Conservation (phyloP, 1,284 basidiomycete species). For the Boletus semigastroideus region DNA sequence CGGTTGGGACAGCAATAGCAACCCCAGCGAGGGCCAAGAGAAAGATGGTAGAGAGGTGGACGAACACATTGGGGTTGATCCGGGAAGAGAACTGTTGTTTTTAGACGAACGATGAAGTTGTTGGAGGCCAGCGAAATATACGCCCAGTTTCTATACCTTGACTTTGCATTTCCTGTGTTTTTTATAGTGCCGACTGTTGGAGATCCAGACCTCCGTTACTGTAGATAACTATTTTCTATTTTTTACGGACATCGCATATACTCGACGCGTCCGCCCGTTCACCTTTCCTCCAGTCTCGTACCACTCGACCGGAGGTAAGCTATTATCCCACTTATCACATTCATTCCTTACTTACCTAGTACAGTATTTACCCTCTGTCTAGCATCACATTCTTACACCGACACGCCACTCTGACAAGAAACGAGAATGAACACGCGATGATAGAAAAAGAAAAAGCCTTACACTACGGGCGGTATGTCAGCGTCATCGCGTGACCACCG, state of each 20-base stretch:
- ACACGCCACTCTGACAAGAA: not conserved
- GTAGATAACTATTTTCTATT: too few species aligned
- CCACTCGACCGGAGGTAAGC: too few species aligned
- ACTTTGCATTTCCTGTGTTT: not conserved
- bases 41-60: conserved; percentile 6
- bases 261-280: too few species aligned
- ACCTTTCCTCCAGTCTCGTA: too few species aligned
- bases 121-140: not conserved
- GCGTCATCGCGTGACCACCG: not conserved
- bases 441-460: not conserved
- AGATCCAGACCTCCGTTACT: too few species aligned
- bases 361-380: too few species aligned
- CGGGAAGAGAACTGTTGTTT: not conserved
- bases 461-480: not conserved
- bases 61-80: conserved; percentile 12
- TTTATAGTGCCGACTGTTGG: too few species aligned
- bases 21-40: conserved; percentile 10
- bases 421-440: not conserved
- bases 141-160: not conserved
- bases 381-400: too few species aligned
- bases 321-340: too few species aligned
- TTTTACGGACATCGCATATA: too few species aligned
- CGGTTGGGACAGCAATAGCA: conserved; percentile 8
- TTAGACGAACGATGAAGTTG: not conserved
- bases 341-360: too few species aligned